These are phyloP conservation scores for Agaricus sinodeliciosus DNA, from an alignment of 768 basidiomycete genomes.

Conservation along the genomic window DNA sequence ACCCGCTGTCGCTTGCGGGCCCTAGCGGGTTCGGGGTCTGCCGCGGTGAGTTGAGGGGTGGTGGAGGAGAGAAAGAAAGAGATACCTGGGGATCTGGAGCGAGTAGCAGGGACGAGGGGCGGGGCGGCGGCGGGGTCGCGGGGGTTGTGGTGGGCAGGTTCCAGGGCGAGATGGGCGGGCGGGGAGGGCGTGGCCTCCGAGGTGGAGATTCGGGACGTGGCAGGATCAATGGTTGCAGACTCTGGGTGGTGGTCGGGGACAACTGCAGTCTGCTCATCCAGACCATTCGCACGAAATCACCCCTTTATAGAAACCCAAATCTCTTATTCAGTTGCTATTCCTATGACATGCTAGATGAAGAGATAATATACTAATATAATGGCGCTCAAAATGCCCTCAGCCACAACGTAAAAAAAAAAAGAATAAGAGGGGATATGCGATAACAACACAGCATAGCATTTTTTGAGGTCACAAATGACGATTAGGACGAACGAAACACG, in stretches of 20 bases:
- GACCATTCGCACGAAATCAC: conserved; percentile 16
- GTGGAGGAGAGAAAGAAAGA: conserved; percentile 9
- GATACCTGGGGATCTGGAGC: conserved; percentile 36
- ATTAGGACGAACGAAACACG: conserved; percentile 1
- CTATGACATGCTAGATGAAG: background rate
- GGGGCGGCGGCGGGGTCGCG: conserved; percentile 40
- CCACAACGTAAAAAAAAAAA: background rate
- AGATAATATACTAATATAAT: conserved; percentile 7
- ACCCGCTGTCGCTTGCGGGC: conserved; percentile 70
- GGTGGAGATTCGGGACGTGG: conserved; percentile 46
- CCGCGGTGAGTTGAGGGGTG: conserved; percentile 16
- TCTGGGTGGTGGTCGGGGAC: conserved; percentile 14
- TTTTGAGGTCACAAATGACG: background rate
- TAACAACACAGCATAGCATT: conserved; percentile 5
- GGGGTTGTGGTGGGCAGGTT: conserved; percentile 30
- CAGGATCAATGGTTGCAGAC: conserved; percentile 57
- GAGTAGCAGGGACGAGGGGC: conserved; percentile 52
- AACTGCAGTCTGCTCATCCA: conserved; percentile 4
- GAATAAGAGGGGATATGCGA: conserved; percentile 4
- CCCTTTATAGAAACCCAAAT: conserved; percentile 14
- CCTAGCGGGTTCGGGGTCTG: conserved; percentile 46
- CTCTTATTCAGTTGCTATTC: background rate
- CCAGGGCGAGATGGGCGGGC: conserved; percentile 41
- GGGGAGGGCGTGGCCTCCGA: conserved; percentile 47
- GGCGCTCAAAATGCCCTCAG: background rate